Conservation (phyloP, 768 basidiomycete species). For the Boletus vinaceobasis region DNA sequence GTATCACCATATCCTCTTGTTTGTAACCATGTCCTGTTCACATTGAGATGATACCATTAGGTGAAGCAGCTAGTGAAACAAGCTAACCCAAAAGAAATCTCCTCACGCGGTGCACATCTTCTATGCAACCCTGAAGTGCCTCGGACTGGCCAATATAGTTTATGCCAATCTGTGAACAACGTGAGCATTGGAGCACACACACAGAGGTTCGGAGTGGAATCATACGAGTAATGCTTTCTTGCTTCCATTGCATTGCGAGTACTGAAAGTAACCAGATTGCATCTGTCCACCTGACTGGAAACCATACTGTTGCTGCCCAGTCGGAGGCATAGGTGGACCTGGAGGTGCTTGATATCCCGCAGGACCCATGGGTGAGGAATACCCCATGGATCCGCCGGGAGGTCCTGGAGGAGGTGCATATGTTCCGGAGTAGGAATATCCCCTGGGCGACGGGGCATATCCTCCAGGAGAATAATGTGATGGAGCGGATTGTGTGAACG, state of each 20-base stretch:
- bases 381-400: slow-evolving; percentile 5
- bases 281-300: slow-evolving; percentile 48
- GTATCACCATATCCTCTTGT: slow-evolving; percentile 76
- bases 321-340: slow-evolving; percentile 51
- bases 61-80: background rate
- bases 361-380: background rate
- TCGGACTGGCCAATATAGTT: slow-evolving; percentile 72
- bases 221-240: slow-evolving; percentile 87
- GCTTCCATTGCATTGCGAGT: slow-evolving; percentile 84
- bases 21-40: slow-evolving; percentile 50
- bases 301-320: slow-evolving; percentile 59
- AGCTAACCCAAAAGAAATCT: slow-evolving; percentile 70
- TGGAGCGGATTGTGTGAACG: slow-evolving; percentile 1
- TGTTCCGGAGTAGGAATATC: slow-evolving; percentile 10
- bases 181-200: background rate
- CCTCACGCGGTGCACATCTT: slow-evolving; percentile 82
- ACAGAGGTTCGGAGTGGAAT: background rate
- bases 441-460: slow-evolving; percentile 20
- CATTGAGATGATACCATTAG: background rate
- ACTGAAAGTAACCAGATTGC: slow-evolving; percentile 71
- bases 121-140: slow-evolving; percentile 84
- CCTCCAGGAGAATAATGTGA: slow-evolving; percentile 12
- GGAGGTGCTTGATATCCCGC: slow-evolving; percentile 15
- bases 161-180: slow-evolving; percentile 68
- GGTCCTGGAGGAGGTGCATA: slow-evolving; percentile 17